phyloP scores from a whole-genome alignment of 2,329 filamentous ascomycete species.

The Curvularia eragrostidis region DNA sequence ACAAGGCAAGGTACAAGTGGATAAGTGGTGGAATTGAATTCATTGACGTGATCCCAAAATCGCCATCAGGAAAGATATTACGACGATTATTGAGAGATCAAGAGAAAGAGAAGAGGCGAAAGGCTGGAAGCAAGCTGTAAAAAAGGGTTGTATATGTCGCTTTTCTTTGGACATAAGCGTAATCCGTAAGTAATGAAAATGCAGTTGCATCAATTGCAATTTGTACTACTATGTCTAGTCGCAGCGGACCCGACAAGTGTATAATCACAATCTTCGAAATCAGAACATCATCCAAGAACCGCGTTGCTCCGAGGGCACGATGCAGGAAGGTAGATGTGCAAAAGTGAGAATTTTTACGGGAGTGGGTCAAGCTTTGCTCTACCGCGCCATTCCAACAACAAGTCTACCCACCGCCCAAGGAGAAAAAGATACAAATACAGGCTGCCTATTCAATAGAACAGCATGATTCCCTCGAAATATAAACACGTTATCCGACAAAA shows the following conservation, averaged over 20 bases:
- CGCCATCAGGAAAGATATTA: conserved; percentile 68
- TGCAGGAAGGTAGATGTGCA: neutral
- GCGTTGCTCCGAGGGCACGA: neutral
- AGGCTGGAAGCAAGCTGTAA: conserved; percentile 71
- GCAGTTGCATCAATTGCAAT: neutral
- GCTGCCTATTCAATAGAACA: neutral
- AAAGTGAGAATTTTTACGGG: conserved; percentile 2
- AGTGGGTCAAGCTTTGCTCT: conserved; percentile 1
- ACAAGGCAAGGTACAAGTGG: conserved; percentile 69
- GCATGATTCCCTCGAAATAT: neutral
- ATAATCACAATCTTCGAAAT: neutral
- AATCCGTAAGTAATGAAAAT: neutral
- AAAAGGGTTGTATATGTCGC: neutral
- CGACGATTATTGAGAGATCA: conserved; percentile 72
- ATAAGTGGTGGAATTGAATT: conserved; percentile 65
- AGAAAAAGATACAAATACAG: neutral
- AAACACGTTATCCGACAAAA: neutral
- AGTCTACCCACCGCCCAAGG: neutral
- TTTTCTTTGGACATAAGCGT: neutral
- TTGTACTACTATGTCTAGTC: neutral
- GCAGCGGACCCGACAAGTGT: neutral
- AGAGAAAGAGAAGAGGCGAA: conserved; percentile 72
- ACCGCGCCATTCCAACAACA: neutral
- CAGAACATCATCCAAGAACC: neutral
- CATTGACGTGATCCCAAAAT: conserved; percentile 62